These are phyloP conservation scores for Entomortierella beljakovae DNA, from an alignment of 192 early-diverging fungal genomes.

Conservation along the genomic window DNA sequence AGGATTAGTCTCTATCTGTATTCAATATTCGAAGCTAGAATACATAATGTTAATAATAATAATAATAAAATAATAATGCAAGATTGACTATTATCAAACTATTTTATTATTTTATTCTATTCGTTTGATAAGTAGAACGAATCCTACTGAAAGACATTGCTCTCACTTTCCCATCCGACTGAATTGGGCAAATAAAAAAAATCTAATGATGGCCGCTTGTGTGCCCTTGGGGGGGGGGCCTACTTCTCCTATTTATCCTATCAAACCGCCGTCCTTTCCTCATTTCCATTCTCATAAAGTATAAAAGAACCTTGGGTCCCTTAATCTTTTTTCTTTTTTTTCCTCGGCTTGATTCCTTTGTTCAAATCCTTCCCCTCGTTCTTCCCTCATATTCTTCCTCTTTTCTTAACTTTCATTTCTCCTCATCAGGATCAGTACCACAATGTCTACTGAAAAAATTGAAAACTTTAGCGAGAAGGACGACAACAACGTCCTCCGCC, in stretches of 20 bases:
- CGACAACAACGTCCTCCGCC: constrained; percentile 31
- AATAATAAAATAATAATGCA: no score
- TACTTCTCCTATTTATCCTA: no score
- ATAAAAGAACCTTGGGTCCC: constrained; percentile 21
- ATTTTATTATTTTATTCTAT: neutral
- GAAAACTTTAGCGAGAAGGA: constrained; percentile 43
- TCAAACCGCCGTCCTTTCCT: neutral
- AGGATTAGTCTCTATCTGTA: no score
- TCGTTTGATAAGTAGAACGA: neutral
- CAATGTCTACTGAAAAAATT: constrained; percentile 22
- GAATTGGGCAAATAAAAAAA: neutral
- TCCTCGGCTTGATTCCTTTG: constrained; percentile 45
- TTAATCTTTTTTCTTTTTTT: constrained; percentile 10
- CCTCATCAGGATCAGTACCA: neutral
- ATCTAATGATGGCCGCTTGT: no score
- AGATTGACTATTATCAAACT: neutral
- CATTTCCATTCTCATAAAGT: constrained; percentile 5
- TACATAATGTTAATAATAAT: no score
- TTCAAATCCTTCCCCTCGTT: constrained; percentile 13
- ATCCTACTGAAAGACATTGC: neutral
- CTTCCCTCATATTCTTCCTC: constrained; percentile 5
- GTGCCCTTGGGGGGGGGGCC: no score
- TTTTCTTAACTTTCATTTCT: neutral
- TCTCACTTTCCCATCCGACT: neutral
- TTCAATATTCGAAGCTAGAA: no score